Percentiles rank a stretch among this genome's conserved stretches.
These are phyloP conservation scores for Aspergillus sp. DNA, from an alignment of 2,329 filamentous ascomycete species.

Conservation along the genomic window DNA sequence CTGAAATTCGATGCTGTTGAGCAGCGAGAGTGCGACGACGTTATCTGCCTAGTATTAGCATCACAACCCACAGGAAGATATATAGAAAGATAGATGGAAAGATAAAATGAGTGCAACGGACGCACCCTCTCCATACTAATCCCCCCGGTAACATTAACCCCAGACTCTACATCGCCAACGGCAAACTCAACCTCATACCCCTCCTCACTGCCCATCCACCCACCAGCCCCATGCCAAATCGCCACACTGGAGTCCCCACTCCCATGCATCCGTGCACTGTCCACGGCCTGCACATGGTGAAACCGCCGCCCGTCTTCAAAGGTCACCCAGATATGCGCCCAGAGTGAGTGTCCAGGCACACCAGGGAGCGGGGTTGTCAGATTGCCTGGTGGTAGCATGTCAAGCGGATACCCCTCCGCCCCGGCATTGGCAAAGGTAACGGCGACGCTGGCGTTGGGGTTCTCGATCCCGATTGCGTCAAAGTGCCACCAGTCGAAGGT, in stretches of 20 bases:
- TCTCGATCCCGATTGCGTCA: conserved; percentile 33
- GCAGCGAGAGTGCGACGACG: conserved; percentile 6
- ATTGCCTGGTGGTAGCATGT: conserved; percentile 1
- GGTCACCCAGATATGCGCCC: conserved; percentile 27
- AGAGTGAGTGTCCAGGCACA: conserved; percentile 13
- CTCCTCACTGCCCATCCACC: background rate
- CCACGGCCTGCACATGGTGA: background rate
- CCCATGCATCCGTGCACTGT: conserved; percentile 1
- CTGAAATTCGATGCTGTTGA: background rate
- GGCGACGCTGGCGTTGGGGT: conserved; percentile 26
- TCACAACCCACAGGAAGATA: background rate
- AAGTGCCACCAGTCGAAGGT: conserved; percentile 46
- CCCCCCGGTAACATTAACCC: conserved; percentile 2
- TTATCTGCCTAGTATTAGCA: background rate
- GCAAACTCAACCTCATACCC: conserved; percentile 11
- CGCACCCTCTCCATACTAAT: conserved; percentile 12
- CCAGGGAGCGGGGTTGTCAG: too few species aligned
- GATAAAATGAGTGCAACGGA: background rate
- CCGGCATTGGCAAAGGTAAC: conserved; percentile 35
- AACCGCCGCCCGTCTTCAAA: conserved; percentile 23
- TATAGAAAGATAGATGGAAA: background rate
- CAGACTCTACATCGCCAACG: background rate
- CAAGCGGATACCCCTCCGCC: conserved; percentile 38
- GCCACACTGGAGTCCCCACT: background rate
- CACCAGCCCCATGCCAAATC: conserved; percentile 1